Evolutionary conservation across 2,329 filamentous ascomycete genomes (phyloP), one percentile per base, ranked within the genome.

Genomic region (Dothistroma septosporum): DNA sequence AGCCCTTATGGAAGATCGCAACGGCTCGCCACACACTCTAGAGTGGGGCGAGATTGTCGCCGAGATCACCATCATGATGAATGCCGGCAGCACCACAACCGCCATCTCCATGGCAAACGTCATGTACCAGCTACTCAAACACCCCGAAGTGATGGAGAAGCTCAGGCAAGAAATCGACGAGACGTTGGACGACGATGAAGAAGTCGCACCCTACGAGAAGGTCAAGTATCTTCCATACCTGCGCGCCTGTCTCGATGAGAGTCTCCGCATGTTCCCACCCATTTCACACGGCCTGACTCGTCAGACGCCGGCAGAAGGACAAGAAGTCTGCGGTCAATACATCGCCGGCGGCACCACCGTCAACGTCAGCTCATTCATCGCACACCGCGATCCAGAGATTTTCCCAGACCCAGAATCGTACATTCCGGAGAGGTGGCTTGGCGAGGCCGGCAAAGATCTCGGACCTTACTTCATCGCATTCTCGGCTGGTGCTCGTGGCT

Each of bases 41-140:
- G 80, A 84, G 61, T 83, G 77, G 77, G 83, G 83, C 24, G 84
- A 87, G 69, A 80, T 85, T 8, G 78, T 83, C 0, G 82, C 83
- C 12, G 83, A 86, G 66, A 74, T 83, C 24, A 76, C 70, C 49
- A 82, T 80, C 68, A 84, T 85, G 77, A 78, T 68, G 75, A 72
- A 76, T 63, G 83, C 82, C n/a, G 76, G 76, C 5, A 72, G 69
- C 46, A 75, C 77, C 56, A 78, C 77, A 4, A 78, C 76, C 1
- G 76, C 75, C 9, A 77, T 76, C 41, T 70, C 73, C 0, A 66
- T 80, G 6, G 69, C 75, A 4, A 72, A 77, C 1, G 67, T 77
- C 33, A 68, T 80, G 60, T 76, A 78, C 60, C 69, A 75, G 55
- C 71, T 79, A n/a, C 63, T 65, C 41, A 63, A 65, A 28, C 33